phyloP scores from a whole-genome alignment of 805 yeast genomes.

The Candida maris region DNA sequence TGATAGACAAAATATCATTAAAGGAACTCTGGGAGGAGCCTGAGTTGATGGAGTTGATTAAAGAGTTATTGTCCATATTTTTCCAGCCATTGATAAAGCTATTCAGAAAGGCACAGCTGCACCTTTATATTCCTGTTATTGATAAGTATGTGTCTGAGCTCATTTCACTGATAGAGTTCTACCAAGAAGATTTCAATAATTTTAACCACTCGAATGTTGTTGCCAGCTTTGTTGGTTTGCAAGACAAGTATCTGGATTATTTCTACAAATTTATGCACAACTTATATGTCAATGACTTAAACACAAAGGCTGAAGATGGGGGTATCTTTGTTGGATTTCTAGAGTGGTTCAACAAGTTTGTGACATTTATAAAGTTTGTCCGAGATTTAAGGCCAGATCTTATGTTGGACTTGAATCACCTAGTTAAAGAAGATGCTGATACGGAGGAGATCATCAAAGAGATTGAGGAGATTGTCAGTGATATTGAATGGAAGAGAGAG shows the following conservation, averaged over 20 bases:
- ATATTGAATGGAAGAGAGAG: constrained; percentile 36
- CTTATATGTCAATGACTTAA: constrained; percentile 73
- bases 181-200: constrained; percentile 42
- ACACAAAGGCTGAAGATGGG: constrained; percentile 24
- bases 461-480: constrained; percentile 37
- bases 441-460: constrained; percentile 34
- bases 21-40: constrained; percentile 84
- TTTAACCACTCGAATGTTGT: constrained; percentile 53
- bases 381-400: constrained; percentile 39
- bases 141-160: constrained; percentile 67
- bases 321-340: constrained; percentile 65
- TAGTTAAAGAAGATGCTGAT: constrained; percentile 31
- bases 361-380: constrained; percentile 61
- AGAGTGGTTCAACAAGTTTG: constrained; percentile 67
- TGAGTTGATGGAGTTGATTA: constrained; percentile 68
- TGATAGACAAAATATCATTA: constrained; percentile 71
- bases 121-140: constrained; percentile 60
- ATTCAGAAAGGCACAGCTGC: constrained; percentile 63
- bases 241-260: constrained; percentile 68
- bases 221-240: constrained; percentile 57
- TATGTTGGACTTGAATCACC: constrained; percentile 42
- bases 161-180: constrained; percentile 49
- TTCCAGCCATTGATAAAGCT: constrained; percentile 71
- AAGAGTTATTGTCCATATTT: constrained; percentile 66
- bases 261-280: constrained; percentile 76